These are phyloP conservation scores for Trebouxia sp. DNA, from an alignment of 139 green algal species.

Conservation along the genomic window DNA sequence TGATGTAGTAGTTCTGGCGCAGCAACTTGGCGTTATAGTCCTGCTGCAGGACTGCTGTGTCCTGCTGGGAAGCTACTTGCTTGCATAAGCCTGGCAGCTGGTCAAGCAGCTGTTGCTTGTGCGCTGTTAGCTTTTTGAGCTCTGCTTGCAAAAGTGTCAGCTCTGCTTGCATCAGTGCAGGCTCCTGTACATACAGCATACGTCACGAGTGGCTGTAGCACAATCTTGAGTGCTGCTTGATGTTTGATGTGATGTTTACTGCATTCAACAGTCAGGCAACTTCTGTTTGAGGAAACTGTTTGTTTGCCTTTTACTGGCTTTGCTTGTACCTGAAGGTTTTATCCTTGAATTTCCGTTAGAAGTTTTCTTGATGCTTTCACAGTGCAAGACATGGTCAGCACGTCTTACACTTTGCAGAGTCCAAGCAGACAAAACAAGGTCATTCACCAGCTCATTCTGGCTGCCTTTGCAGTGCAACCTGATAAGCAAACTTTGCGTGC, in stretches of 20 bases:
- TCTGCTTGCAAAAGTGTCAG: not conserved
- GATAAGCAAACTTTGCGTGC: no score
- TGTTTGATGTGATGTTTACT: not conserved
- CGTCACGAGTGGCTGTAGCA: not conserved
- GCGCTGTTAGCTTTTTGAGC: not conserved
- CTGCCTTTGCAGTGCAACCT: no score
- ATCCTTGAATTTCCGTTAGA: not conserved
- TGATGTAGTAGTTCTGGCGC: not conserved
- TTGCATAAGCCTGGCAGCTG: slow-evolving; percentile 9
- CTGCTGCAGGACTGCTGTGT: slow-evolving; percentile 8
- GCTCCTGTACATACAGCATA: slow-evolving; percentile 9
- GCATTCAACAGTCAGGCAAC: not conserved
- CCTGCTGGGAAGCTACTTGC: not conserved
- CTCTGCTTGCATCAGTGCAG: not conserved
- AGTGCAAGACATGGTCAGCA: no score
- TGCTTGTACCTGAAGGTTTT: not conserved
- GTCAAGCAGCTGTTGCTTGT: slow-evolving; percentile 12
- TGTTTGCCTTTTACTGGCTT: not conserved
- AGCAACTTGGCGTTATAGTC: slow-evolving; percentile 21
- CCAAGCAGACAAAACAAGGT: no score
- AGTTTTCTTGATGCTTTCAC: not conserved
- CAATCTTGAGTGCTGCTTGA: not conserved
- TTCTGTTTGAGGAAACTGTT: not conserved
- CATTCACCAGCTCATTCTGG: no score
- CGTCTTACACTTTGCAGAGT: no score